Evolutionary conservation across 257 asterid species (phyloP).

Genomic region (Parsonsia alboflavescens): DNA sequence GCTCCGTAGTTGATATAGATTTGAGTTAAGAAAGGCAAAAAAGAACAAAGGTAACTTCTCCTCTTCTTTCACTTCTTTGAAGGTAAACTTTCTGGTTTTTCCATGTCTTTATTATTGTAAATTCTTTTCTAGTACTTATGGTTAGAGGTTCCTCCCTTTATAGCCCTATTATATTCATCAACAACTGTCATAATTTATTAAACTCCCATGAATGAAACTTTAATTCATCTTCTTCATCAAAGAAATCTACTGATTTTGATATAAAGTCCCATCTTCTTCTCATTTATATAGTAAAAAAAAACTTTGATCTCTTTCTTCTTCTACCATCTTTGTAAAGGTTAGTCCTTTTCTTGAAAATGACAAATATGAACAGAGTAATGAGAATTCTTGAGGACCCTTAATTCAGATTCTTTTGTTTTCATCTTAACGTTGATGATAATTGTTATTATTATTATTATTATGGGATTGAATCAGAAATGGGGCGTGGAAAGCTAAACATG

Average conservation of each 20-base stretch:
- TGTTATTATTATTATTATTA: no score
- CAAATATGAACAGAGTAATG: no score
- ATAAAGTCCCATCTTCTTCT: no score
- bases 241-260: no score
- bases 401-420: no score
- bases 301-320: background rate
- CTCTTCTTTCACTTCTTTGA: background rate
- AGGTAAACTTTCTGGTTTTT: slow-evolving; percentile 4
- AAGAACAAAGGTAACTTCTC: slow-evolving; percentile 12
- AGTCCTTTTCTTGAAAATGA: no score
- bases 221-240: background rate
- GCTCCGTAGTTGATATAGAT: background rate
- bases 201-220: background rate
- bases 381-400: no score
- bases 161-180: background rate
- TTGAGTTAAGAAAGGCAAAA: background rate
- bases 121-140: background rate
- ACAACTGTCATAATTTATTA: background rate
- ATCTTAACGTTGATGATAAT: no score
- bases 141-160: background rate
- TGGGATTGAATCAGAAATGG: slow-evolving; percentile 30
- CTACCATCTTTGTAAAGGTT: no score
- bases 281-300: no score
- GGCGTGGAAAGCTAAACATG: slow-evolving; percentile 67
- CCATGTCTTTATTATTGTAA: no score